Base-by-base conservation (phyloP, 140 eudicot genomes). In the Oenanthe javanica region DNA sequence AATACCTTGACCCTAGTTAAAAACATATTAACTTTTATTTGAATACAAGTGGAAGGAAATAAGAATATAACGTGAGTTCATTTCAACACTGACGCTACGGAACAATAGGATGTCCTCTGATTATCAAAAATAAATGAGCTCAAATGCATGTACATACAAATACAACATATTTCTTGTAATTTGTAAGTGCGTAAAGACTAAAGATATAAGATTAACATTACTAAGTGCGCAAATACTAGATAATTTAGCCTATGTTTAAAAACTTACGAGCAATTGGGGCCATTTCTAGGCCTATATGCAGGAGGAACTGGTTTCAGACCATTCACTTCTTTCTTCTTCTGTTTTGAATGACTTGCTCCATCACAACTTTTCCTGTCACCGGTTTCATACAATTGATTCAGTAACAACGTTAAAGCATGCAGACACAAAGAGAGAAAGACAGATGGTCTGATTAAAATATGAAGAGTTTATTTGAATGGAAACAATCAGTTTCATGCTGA, bases 201-300 rank as follows among this genome's bases (percentile, higher is more conserved):
- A 55, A 21, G 66, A 6, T 21, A 6, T 11, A 57, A 21, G 31
- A 21, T 57, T 57, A 21, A 1, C 4, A 21, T 57, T 19, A 57
- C 13, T 6, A 57, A 57, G 27, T 57, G 64, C 64, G 19, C 25
- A 57, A 57, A 19, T 57, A 57, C 64, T 6, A 18, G 64, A 57
- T 6, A 21, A 6, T 11, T 38, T 38, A 9, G 36, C 14, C 9
- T 11, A 6, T 0, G 8, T 42, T 12, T 75, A 51, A 80, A 43
- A 72, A 86, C 93, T 82, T 86, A 87, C 93, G 91, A 86, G 86
- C 93, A 89, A 21, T 86, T 86, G 0, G 93, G 93, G 21, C 90
- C 89, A 79, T 87, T 84, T 43, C 84, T 11, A 43, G 91, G 93
- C 80, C 84, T 89, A 78, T 82, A 82, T 57, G 90, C 81, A 10